These are phyloP conservation scores for Ophiostoma montium DNA, from an alignment of 2,329 filamentous ascomycete species.

Conservation along the genomic window DNA sequence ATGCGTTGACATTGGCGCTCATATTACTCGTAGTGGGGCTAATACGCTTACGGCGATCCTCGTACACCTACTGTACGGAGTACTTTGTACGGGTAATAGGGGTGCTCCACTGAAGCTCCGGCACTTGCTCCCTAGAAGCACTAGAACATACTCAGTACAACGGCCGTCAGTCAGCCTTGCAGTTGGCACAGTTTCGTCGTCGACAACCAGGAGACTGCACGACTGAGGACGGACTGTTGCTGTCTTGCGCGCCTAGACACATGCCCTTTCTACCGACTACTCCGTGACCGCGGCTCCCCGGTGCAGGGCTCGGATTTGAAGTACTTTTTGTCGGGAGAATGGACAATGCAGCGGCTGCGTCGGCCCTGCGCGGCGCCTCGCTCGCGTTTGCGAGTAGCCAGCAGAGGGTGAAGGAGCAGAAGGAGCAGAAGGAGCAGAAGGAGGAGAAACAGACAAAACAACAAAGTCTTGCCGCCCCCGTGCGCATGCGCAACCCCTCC, in stretches of 20 bases:
- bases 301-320: background rate
- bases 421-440: background rate
- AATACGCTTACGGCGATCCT: too few species aligned
- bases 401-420: background rate
- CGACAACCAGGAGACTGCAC: too few species aligned
- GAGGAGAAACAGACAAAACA: background rate
- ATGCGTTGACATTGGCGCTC: too few species aligned
- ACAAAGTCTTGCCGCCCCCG: background rate
- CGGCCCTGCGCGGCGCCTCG: slow-evolving; percentile 37
- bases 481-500: slow-evolving; percentile 9
- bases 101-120: background rate
- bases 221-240: too few species aligned
- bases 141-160: background rate
- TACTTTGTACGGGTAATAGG: too few species aligned
- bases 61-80: too few species aligned
- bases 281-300: background rate
- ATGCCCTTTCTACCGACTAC: background rate
- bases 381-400: slow-evolving; percentile 34
- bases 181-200: too few species aligned
- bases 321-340: background rate
- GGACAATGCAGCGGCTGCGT: slow-evolving; percentile 16
- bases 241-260: background rate
- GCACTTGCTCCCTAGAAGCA: background rate
- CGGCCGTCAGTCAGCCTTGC: background rate
- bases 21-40: too few species aligned